Evolutionary conservation across 306 rosid genomes (phyloP).

Genomic region (Rosa lucieae): DNA sequence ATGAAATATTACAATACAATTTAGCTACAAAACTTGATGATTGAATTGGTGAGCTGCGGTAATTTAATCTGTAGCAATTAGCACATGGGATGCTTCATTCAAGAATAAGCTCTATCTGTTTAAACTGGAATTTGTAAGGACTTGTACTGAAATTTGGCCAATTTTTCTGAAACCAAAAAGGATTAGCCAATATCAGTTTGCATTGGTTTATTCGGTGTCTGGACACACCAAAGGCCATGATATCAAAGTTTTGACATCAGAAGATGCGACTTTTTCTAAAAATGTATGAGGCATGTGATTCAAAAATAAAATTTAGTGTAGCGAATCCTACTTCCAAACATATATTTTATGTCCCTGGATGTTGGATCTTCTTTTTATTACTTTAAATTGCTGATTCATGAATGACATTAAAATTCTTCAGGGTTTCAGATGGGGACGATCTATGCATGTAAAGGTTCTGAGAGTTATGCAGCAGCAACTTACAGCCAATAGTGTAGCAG

Average conservation of each 20-base stretch:
- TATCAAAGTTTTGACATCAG: background rate
- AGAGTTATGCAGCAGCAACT: slow-evolving; percentile 83
- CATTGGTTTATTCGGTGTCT: background rate
- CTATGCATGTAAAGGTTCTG: slow-evolving; percentile 75
- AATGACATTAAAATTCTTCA: slow-evolving; percentile 23
- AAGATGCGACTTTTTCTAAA: background rate
- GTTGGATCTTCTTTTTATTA: background rate
- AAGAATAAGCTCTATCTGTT: no score
- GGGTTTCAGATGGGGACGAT: slow-evolving; percentile 93
- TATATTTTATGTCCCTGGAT: background rate
- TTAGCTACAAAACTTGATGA: no score
- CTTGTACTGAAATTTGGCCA: background rate
- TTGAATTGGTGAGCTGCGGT: no score
- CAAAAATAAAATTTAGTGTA: background rate
- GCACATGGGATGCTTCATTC: no score
- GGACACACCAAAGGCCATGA: background rate
- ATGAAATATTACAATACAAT: no score
- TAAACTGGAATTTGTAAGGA: background rate
- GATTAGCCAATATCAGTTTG: background rate
- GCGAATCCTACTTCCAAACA: background rate
- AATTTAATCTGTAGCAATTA: no score
- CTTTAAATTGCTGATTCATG: slow-evolving; percentile 3
- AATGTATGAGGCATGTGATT: background rate
- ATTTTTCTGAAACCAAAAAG: background rate
- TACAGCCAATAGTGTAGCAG: slow-evolving; percentile 1